These are phyloP conservation scores for Pseudogymnoascus sp. DNA, from an alignment of 2,329 filamentous ascomycete species.

Conservation along the genomic window DNA sequence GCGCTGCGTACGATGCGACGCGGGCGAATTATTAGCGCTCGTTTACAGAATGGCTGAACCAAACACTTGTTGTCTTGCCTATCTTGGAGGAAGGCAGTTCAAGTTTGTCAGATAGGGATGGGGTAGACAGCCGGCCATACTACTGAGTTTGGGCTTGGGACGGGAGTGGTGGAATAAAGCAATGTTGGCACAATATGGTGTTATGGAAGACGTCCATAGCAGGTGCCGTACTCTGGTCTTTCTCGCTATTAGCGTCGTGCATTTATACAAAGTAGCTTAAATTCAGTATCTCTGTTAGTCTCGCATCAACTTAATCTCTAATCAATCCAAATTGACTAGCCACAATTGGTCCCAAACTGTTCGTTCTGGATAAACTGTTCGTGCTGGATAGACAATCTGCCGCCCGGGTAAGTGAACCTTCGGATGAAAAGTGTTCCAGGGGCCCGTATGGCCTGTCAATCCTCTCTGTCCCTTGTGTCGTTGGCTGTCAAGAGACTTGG, in stretches of 20 bases:
- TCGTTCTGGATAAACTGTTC: neutral
- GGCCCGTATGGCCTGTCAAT: neutral
- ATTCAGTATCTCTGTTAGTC: slow-evolving; percentile 10
- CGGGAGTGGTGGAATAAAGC: slow-evolving; percentile 4
- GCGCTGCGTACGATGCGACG: neutral
- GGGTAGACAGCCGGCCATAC: neutral
- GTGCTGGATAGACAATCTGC: neutral
- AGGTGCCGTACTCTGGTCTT: slow-evolving; percentile 5
- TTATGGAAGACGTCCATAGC: neutral
- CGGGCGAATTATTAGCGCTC: slow-evolving; percentile 9
- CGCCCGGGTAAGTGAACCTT: neutral
- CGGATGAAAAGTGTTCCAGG: neutral
- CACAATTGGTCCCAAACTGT: neutral
- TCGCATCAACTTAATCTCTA: slow-evolving; percentile 8
- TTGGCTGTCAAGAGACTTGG: neutral
- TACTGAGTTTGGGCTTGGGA: slow-evolving; percentile 4
- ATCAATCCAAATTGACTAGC: slow-evolving; percentile 5
- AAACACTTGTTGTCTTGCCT: neutral
- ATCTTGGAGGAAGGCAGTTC: slow-evolving; percentile 1
- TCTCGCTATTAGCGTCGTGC: slow-evolving; percentile 8
- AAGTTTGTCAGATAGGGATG: neutral
- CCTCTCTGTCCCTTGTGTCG: neutral
- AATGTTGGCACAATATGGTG: slow-evolving; percentile 9
- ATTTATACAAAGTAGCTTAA: slow-evolving; percentile 11
- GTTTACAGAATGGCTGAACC: slow-evolving; percentile 6